These are phyloP conservation scores for Hymenoscyphus fraxineus DNA, from an alignment of 2,329 filamentous ascomycete species.

Conservation along the genomic window DNA sequence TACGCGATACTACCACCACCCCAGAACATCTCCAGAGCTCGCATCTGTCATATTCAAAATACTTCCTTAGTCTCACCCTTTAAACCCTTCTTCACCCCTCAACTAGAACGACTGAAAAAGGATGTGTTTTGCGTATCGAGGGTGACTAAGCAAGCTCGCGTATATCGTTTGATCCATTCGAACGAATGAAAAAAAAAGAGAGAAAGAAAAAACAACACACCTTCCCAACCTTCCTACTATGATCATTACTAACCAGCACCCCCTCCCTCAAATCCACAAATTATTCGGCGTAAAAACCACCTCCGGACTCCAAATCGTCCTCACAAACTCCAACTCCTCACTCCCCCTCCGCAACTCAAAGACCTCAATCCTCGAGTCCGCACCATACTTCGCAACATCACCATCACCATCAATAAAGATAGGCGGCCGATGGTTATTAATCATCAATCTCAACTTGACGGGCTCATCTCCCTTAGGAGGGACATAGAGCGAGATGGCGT, in stretches of 20 bases:
- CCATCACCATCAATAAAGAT: conserved; percentile 26
- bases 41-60: not conserved
- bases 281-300: conserved; percentile 33
- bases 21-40: conserved; percentile 5
- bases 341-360: conserved; percentile 30
- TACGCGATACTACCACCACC: conserved; percentile 28
- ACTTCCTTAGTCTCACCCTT: too few species aligned
- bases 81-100: not conserved
- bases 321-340: conserved; percentile 28
- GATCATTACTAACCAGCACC: conserved; percentile 36
- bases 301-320: conserved; percentile 30
- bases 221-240: conserved; percentile 26
- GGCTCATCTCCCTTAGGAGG: conserved; percentile 5
- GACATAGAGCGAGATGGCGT: conserved; percentile 33
- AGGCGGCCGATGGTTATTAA: conserved; percentile 34
- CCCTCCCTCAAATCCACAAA: conserved; percentile 28
- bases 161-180: too few species aligned
- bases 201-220: conserved; percentile 16
- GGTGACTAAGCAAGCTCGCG: too few species aligned
- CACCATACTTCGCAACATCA: conserved; percentile 34
- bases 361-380: conserved; percentile 36
- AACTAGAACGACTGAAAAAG: too few species aligned
- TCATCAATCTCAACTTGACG: conserved; percentile 28
- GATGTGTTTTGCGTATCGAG: too few species aligned
- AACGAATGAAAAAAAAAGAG: too few species aligned